Percentiles rank a stretch among this genome's conserved stretches.
These are phyloP conservation scores for Begonia peltatifolia DNA, from an alignment of 306 rosid genomes.

Conservation along the genomic window DNA sequence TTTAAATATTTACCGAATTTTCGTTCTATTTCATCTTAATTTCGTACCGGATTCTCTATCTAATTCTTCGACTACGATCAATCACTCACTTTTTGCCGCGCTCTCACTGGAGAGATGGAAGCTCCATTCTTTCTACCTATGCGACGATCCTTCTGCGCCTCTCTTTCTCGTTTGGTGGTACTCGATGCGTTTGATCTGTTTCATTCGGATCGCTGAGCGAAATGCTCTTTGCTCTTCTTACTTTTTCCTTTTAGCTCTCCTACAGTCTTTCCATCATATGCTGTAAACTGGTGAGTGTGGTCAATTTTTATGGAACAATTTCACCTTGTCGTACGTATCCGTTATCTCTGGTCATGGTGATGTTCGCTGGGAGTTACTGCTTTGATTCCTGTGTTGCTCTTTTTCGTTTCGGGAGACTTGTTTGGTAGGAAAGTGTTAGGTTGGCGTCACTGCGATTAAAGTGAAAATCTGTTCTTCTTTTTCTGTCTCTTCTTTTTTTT, in stretches of 20 bases:
- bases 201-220: conserved; percentile 7
- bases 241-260: conserved; percentile 15
- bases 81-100: conserved; percentile 20
- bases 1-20: conserved; percentile 19
- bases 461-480: neutral
- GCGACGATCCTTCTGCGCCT: conserved; percentile 4
- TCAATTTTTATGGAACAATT: too few species aligned
- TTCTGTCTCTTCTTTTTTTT: too few species aligned
- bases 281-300: too few species aligned
- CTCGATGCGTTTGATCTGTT: neutral
- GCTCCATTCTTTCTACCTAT: conserved; percentile 13
- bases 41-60: conserved; percentile 6
- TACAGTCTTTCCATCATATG: conserved; percentile 13
- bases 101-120: conserved; percentile 40
- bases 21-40: conserved; percentile 8
- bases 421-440: too few species aligned
- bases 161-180: neutral
- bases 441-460: neutral
- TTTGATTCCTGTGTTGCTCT: neutral
- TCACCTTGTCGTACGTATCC: neutral
- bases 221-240: neutral
- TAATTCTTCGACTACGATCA: neutral
- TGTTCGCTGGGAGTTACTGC: conserved; percentile 2
- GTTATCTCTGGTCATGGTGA: conserved; percentile 23
- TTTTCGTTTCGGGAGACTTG: too few species aligned